Evolutionary conservation across 805 yeast species (phyloP).

Genomic region (Candida dajiaensis): DNA sequence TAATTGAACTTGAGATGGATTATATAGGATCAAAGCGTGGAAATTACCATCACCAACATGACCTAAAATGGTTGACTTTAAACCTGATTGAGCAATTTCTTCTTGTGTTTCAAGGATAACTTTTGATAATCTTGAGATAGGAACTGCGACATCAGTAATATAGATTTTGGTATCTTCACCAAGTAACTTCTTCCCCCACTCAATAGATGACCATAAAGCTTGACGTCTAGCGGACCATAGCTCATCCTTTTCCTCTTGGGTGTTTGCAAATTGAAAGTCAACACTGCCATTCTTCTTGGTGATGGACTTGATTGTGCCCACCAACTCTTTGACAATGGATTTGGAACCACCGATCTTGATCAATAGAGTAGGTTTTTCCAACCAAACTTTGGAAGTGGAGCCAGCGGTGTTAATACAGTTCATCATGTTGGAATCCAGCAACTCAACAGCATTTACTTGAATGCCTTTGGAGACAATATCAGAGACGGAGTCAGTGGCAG

Average conservation of each 20-base stretch:
- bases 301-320: slow-evolving; percentile 41
- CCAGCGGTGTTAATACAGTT: slow-evolving; percentile 53
- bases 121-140: slow-evolving; percentile 60
- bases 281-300: slow-evolving; percentile 49
- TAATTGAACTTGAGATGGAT: slow-evolving; percentile 39
- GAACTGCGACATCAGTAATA: slow-evolving; percentile 84
- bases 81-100: slow-evolving; percentile 47
- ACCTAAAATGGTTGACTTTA: slow-evolving; percentile 59
- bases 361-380: slow-evolving; percentile 55
- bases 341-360: slow-evolving; percentile 56
- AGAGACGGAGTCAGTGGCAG: slow-evolving; percentile 67
- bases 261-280: slow-evolving; percentile 57
- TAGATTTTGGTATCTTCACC: slow-evolving; percentile 48
- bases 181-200: slow-evolving; percentile 47
- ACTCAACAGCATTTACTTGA: slow-evolving; percentile 68
- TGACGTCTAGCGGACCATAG: slow-evolving; percentile 76
- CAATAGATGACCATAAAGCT: slow-evolving; percentile 58
- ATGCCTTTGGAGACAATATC: slow-evolving; percentile 57
- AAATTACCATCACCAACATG: slow-evolving; percentile 86
- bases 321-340: slow-evolving; percentile 41
- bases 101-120: slow-evolving; percentile 56
- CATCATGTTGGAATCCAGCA: slow-evolving; percentile 71
- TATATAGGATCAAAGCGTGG: slow-evolving; percentile 61
- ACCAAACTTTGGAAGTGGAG: slow-evolving; percentile 46
- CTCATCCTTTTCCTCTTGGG: slow-evolving; percentile 56